Base-by-base conservation (phyloP, 1,284 basidiomycete genomes). In the Cystobasidium pallidum region DNA sequence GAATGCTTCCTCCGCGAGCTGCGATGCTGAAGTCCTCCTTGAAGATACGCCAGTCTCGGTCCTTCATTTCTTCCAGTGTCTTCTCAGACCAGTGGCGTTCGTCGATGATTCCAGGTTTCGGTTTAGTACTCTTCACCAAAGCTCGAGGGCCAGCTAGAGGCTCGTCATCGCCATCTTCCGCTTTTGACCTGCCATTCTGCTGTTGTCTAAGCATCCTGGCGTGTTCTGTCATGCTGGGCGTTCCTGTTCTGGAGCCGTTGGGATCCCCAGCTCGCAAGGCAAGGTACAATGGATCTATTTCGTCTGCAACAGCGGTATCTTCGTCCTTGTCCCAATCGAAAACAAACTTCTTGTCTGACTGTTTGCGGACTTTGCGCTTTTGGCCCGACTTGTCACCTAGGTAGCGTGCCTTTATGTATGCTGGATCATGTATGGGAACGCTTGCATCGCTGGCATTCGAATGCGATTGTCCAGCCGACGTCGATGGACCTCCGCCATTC, bases 61-160 rank as follows among this genome's bases (percentile, higher is more conserved):
- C 96, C 79, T 90, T 91, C 96, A 99, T 98, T 81, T 98, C 92
- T 1, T 84, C 81, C 36, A 99, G 83, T 1, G 89, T 86, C 82
- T 99, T 99, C n/a, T 97, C 92, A 1, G 90, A 90, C 96, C 96
- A 99, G 83, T 98, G 96, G 75, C 93, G 85, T 79, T 95, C 93
- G 79, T 96, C 93, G 75, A 91, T 83, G 39, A 91, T 88, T 73
- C 86, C 84, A 84, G 90, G 26, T 47, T 63, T 65, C 11, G 36
- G 41, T 19, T 43, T 62, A 11, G 19, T 45, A 17, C 26, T 21
- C 49, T 61, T 63, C 13, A 57, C 49, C 30, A 43, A n/a, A 6
- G 55, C 89, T 71, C 87, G 86, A n/a, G 92, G 52, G 24, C 64
- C 74, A 34, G 51, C 72, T 17, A 70, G 32, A 19, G 59, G 45